Conservation (phyloP, 805 yeast species). For the Spathaspora passalidarum region DNA sequence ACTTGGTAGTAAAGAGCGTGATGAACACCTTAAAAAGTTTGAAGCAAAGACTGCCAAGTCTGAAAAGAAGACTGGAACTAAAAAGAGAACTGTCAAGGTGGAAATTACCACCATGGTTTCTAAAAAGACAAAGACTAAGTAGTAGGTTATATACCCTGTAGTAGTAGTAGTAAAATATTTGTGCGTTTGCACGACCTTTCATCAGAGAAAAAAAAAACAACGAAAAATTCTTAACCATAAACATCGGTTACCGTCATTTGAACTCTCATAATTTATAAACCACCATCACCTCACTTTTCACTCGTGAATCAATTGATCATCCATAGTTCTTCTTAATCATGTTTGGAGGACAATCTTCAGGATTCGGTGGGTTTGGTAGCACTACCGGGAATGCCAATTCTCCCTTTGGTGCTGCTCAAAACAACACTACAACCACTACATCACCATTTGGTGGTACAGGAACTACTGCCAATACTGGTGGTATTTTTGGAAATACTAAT, state of each 20-base stretch:
- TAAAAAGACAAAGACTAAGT: slow-evolving; percentile 14
- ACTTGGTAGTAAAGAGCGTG: slow-evolving; percentile 67
- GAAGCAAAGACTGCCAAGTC: slow-evolving; percentile 47
- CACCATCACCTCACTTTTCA: not conserved
- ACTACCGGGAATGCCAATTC: slow-evolving; percentile 22
- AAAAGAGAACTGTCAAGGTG: slow-evolving; percentile 8
- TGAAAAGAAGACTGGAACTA: slow-evolving; percentile 9
- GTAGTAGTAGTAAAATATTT: not conserved
- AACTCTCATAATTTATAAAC: too few species aligned
- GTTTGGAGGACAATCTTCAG: slow-evolving; percentile 51
- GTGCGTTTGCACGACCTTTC: not conserved
- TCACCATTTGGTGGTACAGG: slow-evolving; percentile 20
- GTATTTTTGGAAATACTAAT: slow-evolving; percentile 8
- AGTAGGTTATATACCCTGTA: not conserved
- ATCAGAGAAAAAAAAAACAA: too few species aligned
- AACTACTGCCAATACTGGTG: slow-evolving; percentile 15
- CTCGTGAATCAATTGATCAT: not conserved
- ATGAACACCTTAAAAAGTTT: slow-evolving; percentile 62
- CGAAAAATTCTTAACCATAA: too few species aligned
- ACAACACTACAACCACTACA: slow-evolving; percentile 18
- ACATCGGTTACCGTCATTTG: too few species aligned
- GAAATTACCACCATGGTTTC: slow-evolving; percentile 18
- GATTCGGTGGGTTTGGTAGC: slow-evolving; percentile 50
- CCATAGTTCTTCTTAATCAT: slow-evolving; percentile 17
- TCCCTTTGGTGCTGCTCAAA: slow-evolving; percentile 31